Percentiles rank a stretch among this genome's conserved stretches.
These are phyloP conservation scores for Syzygium syzygioides DNA, from an alignment of 441 rosid species.

Conservation along the genomic window DNA sequence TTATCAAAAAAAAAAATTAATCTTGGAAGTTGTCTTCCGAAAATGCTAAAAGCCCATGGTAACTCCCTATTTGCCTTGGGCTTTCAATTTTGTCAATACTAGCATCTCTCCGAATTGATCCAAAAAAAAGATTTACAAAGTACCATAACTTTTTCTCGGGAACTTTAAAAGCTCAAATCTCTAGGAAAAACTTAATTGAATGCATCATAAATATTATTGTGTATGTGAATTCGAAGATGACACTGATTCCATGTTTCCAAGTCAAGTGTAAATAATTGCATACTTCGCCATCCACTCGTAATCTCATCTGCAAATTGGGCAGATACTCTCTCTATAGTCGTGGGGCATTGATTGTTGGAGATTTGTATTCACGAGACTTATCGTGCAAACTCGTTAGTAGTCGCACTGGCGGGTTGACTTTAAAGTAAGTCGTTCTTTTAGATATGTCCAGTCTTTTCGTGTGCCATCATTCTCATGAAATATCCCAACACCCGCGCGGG, in stretches of 20 bases:
- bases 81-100: background rate
- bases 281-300: background rate
- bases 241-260: background rate
- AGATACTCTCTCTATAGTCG: background rate
- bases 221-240: background rate
- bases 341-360: background rate
- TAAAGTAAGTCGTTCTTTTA: background rate
- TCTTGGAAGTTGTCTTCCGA: background rate
- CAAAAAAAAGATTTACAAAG: background rate
- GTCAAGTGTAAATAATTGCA: background rate
- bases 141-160: background rate
- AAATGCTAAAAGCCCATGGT: background rate
- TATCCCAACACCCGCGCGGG: background rate
- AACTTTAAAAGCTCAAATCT: background rate
- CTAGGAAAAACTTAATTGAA: background rate
- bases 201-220: rapidly evolving
- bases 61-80: background rate
- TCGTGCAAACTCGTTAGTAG: background rate
- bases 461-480: background rate
- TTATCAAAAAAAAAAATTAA: background rate
- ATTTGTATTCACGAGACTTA: background rate
- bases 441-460: background rate
- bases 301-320: background rate
- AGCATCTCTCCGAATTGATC: background rate
- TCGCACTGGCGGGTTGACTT: background rate